Base-by-base conservation (phyloP, 2,329 filamentous ascomycete species). In the Sarocladium kiliense region DNA sequence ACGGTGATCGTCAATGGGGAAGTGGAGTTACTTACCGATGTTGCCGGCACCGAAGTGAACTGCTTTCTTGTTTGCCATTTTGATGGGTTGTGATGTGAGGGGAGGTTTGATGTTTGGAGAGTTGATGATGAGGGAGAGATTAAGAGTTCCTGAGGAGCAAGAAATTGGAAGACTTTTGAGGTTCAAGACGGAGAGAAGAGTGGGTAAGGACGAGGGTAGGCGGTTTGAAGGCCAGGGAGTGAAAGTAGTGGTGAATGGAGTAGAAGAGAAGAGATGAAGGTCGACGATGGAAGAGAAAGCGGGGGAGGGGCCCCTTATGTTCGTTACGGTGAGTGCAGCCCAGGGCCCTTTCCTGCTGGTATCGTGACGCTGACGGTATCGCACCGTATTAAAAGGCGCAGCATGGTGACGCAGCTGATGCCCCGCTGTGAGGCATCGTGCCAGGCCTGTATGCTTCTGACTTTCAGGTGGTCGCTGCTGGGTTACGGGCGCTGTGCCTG, bases 21-120 rank as follows among this genome's bases (percentile, higher is more conserved):
- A 27, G 26, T 21, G 10, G 32, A 55, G 19, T 18, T 37, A 66
- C 75, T 55, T 74, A 73, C 87, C 89, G 68, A 94, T 93, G 73
- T 93, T 93, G 68, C 89, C 89, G 65, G 88, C 88, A 62, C 89
- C 89, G 64, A 94, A 93, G 75, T 93, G 89, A 69, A 93, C 83
- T 62, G 89, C 89, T 70, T 87, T 90, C 71, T 84, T 85, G 54
- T 67, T 70, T 21, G 44, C 7, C 75, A 79, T 79, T 59, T 53
- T 77, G 67, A 56, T 42, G 57, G 55, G 23, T 56, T 50, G 50
- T 56, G 42, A 54, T 56, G 41, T 56, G 54, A 51, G 26, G 42
- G 47, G 41, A 7, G 49, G 56, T 21, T 27, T 51, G 30, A 45
- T 30, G 42, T 62, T 64, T 51, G 37, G 56, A 54, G 30, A 11